Conservation (phyloP, 78 protist genomes). For the Dictyostelium brefeldianum region DNA sequence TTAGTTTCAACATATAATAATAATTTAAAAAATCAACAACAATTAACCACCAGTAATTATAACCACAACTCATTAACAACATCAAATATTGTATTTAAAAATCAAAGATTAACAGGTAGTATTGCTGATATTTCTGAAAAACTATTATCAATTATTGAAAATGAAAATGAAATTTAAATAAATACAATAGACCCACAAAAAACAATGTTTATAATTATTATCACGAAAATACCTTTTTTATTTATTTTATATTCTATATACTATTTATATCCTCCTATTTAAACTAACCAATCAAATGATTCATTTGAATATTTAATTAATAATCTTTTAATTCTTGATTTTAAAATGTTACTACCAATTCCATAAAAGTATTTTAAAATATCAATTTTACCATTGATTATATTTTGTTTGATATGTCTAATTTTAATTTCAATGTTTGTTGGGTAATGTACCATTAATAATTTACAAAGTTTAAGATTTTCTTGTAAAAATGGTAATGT, state of each 20-base stretch:
- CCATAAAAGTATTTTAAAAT: background rate
- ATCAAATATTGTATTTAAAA: background rate
- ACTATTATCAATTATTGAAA: background rate
- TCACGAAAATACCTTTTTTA: too few species aligned
- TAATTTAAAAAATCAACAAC: background rate
- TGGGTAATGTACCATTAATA: background rate
- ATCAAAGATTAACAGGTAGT: conserved; percentile 4
- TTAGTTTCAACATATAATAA: background rate
- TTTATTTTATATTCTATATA: background rate
- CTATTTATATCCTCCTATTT: background rate
- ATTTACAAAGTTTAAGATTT: background rate
- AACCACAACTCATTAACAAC: background rate
- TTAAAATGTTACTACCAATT: background rate
- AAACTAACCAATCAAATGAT: background rate
- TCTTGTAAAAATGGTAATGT: background rate
- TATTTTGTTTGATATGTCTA: background rate
- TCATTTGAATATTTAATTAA: background rate
- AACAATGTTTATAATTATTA: too few species aligned
- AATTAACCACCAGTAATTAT: background rate
- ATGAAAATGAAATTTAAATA: background rate
- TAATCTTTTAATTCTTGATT: conserved; percentile 12
- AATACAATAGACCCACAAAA: too few species aligned
- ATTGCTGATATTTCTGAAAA: background rate
- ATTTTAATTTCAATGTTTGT: background rate
- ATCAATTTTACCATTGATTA: background rate